These are phyloP conservation scores for Sophora flavescens DNA, from an alignment of 306 rosid species.

Conservation along the genomic window DNA sequence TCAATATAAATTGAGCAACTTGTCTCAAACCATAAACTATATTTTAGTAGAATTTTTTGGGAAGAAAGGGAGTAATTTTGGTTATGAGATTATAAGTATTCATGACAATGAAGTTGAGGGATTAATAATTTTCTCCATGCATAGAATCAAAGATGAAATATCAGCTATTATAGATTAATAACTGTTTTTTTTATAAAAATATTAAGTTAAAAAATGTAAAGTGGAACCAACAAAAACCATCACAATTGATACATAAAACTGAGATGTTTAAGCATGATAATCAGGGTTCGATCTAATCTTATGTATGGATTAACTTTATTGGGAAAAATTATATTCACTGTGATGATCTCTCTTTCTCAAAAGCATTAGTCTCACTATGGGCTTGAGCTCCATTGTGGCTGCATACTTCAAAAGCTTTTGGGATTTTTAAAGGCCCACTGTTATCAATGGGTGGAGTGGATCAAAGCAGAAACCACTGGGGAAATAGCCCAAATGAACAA, in stretches of 20 bases:
- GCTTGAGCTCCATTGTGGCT: no score
- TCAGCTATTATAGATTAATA: neutral
- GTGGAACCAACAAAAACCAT: no score
- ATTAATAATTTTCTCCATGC: neutral
- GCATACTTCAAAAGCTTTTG: neutral
- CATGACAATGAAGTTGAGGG: neutral
- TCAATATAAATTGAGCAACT: neutral
- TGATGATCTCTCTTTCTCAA: no score
- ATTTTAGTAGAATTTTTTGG: neutral
- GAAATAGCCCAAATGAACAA: neutral
- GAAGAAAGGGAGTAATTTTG: neutral
- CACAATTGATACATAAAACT: no score
- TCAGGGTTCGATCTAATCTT: no score
- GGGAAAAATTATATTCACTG: no score
- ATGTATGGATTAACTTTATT: no score
- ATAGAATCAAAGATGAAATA: neutral
- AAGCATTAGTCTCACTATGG: no score
- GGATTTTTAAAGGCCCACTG: neutral
- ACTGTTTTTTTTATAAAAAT: no score
- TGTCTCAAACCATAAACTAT: neutral
- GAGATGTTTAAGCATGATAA: no score
- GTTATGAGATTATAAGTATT: neutral
- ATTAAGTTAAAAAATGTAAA: no score
- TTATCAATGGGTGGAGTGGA: neutral
- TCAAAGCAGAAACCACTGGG: neutral